Evolutionary conservation across 352 stramenopile genomes (phyloP).

Genomic region (Globisporangium rhizosaccharum): DNA sequence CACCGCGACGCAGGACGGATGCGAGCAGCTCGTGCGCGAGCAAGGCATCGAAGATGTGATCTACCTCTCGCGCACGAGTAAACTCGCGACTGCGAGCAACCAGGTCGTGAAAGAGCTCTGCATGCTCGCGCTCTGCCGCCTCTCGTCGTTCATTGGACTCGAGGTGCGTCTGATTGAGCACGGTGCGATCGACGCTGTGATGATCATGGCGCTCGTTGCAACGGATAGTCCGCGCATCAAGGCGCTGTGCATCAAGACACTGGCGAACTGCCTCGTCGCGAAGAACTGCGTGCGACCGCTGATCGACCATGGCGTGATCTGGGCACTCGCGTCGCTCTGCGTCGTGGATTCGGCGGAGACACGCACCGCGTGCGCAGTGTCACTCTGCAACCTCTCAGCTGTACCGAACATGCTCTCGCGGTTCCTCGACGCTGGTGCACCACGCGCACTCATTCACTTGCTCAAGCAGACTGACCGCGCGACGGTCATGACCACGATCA

Average conservation of each 20-base stretch:
- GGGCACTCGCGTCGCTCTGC: conserved; percentile 66
- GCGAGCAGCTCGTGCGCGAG: conserved; percentile 70
- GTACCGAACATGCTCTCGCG: conserved; percentile 50
- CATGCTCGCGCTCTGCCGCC: conserved; percentile 58
- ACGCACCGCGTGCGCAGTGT: conserved; percentile 54
- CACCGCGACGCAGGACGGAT: conserved; percentile 57
- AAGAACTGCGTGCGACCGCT: conserved; percentile 60
- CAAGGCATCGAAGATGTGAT: conserved; percentile 66
- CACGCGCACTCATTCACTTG: conserved; percentile 54
- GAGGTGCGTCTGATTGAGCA: conserved; percentile 66
- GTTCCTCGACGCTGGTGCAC: conserved; percentile 64
- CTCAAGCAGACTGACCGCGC: conserved; percentile 36
- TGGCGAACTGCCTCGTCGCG: conserved; percentile 71
- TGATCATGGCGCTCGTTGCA: conserved; percentile 70
- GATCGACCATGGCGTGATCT: conserved; percentile 72
- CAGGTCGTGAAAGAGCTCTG: conserved; percentile 60
- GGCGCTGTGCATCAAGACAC: conserved; percentile 59
- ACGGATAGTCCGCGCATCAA: conserved; percentile 64
- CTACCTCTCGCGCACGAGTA: conserved; percentile 42
- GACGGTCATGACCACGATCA: conserved; percentile 55
- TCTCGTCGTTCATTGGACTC: conserved; percentile 60
- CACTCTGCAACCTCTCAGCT: conserved; percentile 71
- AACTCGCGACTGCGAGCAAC: conserved; percentile 27
- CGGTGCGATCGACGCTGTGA: conserved; percentile 58
- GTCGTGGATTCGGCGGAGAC: conserved; percentile 49